Base-by-base conservation (phyloP, 78 protist species). In the Dictyostelium firmibasis region DNA sequence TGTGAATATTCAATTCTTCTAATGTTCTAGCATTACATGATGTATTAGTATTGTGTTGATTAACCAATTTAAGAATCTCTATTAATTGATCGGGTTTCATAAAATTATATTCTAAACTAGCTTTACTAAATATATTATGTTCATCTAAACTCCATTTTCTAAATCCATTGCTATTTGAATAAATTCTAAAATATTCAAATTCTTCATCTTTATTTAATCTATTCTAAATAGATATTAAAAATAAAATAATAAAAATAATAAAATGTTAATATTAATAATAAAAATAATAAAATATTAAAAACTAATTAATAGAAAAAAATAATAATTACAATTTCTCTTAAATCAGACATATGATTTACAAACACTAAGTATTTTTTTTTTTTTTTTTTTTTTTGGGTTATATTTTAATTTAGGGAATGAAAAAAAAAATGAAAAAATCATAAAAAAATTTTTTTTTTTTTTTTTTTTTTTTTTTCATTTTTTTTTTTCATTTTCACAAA, bases 141-240 rank as follows among this genome's bases (percentile, higher is more conserved):
- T 89, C 94, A 13, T 89, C 87, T 5, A 89, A 23, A 25, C 5
- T 43, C 94, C 94, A 89, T 33, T 83, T 74, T 43, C 27, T 64
- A 70, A 81, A 89, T 33, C 79, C 23, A 29, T 76, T 85, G n/a
- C 78, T 35, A 31, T 57, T 82, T 33, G 44, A 78, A 78, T 35
- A 36, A 14, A 41, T 13, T 31, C 64, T 57, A 43, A 78, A 78
- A 64, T 78, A 78, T 64, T 87, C 86, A 78, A 87, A 78, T 41
- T 87, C 93, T 78, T 78, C 85, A 31, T 87, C 86, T 43, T 87
- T 87, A 62, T 78, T 87, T 70, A 72, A 47, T 53, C 62, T 84
- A 23, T 20, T 35, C 82, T 70, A n/a, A n/a, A n/a, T n/a, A n/a
- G n/a, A n/a, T n/a, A n/a, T n/a, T n/a, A n/a, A n/a, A n/a, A n/a